These are phyloP conservation scores for Perilla frutescens DNA, from an alignment of 257 asterid genomes.

Conservation along the genomic window DNA sequence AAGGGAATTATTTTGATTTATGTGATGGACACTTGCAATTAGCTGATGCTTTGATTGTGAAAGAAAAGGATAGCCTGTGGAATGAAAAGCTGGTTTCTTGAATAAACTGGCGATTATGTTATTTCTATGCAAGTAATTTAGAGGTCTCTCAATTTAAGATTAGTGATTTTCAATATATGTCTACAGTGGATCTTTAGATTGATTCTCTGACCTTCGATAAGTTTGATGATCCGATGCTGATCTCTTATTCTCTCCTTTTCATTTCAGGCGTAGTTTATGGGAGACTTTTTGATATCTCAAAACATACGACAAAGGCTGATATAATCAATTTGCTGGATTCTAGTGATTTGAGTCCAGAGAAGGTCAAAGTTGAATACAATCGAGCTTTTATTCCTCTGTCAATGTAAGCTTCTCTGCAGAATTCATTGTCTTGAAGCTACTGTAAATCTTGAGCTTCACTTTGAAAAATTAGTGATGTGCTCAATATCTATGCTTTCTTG, in stretches of 20 bases:
- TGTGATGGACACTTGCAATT: background rate
- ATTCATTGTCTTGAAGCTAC: constrained; percentile 10
- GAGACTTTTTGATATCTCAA: constrained; percentile 47
- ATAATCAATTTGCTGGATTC: constrained; percentile 54
- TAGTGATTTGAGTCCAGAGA: constrained; percentile 46
- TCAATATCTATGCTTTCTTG: constrained; percentile 20
- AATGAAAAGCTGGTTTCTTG: constrained; percentile 2
- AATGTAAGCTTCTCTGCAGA: constrained; percentile 48
- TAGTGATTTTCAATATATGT: background rate
- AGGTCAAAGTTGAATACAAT: constrained; percentile 64
- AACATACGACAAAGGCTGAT: constrained; percentile 60
- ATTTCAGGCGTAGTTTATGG: constrained; percentile 56
- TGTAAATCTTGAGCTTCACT: constrained; percentile 3
- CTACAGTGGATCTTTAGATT: background rate
- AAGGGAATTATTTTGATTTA: background rate
- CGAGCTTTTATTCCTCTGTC: constrained; percentile 42
- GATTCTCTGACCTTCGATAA: background rate
- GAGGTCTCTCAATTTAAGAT: background rate
- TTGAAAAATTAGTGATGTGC: background rate
- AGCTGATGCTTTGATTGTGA: background rate
- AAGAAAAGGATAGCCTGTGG: background rate
- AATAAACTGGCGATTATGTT: background rate
- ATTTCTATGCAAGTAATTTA: constrained; percentile 13
- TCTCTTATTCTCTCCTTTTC: constrained; percentile 7
- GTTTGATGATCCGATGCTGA: constrained; percentile 7